phyloP scores from a whole-genome alignment of 768 basidiomycete species.

The Boletus tomentosulus region DNA sequence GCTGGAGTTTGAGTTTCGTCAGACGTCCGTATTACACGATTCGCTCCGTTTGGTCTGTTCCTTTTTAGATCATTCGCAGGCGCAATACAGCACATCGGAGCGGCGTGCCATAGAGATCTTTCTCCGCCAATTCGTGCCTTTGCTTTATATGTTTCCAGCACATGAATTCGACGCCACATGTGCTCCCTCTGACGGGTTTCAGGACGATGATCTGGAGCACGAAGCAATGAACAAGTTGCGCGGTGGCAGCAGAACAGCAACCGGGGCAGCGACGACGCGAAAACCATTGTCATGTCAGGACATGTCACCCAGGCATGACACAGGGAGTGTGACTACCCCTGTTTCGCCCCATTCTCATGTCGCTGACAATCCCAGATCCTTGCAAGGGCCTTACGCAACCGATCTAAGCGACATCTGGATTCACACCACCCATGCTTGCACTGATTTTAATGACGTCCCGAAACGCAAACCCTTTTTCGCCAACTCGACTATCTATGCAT shows the following conservation, averaged over 20 bases:
- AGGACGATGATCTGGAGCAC: slow-evolving; percentile 33
- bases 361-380: not conserved
- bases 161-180: slow-evolving; percentile 65
- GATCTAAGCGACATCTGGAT: slow-evolving; percentile 55
- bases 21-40: slow-evolving; percentile 81
- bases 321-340: slow-evolving; percentile 29
- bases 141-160: slow-evolving; percentile 66
- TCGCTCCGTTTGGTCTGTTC: slow-evolving; percentile 85
- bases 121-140: slow-evolving; percentile 78
- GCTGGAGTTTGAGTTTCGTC: slow-evolving; percentile 73
- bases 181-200: slow-evolving; percentile 49
- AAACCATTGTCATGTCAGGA: slow-evolving; percentile 55
- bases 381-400: not conserved
- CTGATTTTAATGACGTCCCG: slow-evolving; percentile 25
- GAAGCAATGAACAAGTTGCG: slow-evolving; percentile 18
- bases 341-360: slow-evolving; percentile 7
- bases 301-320: slow-evolving; percentile 36
- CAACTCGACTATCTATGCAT: slow-evolving; percentile 89
- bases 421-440: slow-evolving; percentile 31
- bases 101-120: slow-evolving; percentile 82
- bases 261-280: slow-evolving; percentile 51
- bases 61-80: slow-evolving; percentile 85
- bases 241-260: slow-evolving; percentile 43
- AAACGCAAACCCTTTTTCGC: slow-evolving; percentile 71
- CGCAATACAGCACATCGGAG: slow-evolving; percentile 70